Evolutionary conservation across 495 filamentous ascomycete species (phyloP).

Genomic region (Aspergillus taichungensis): DNA sequence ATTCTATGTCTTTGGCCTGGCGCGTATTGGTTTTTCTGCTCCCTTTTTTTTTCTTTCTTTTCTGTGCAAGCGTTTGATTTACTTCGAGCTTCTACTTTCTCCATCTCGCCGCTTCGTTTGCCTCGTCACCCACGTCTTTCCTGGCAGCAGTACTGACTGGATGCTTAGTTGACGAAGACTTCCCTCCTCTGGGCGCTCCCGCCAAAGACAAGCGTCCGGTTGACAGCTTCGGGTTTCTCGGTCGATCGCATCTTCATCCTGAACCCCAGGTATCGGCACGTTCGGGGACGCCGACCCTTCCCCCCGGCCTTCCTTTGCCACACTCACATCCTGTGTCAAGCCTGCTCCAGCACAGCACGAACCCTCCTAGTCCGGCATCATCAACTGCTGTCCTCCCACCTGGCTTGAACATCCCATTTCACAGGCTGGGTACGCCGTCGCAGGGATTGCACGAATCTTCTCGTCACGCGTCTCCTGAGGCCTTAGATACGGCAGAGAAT

Average conservation of each 20-base stretch:
- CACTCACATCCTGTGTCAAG: conserved; percentile 42
- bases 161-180: conserved; percentile 40
- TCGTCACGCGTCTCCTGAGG: conserved; percentile 12
- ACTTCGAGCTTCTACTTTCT: conserved; percentile 1
- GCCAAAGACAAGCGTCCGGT: conserved; percentile 28
- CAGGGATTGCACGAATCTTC: conserved; percentile 18
- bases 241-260: conserved; percentile 29
- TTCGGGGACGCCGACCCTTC: conserved; percentile 49
- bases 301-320: conserved; percentile 56
- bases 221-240: conserved; percentile 38
- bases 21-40: conserved; percentile 3
- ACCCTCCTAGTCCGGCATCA: conserved; percentile 24
- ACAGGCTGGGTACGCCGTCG: conserved; percentile 22
- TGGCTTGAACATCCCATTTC: conserved; percentile 18
- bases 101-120: conserved; percentile 3
- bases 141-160: conserved; percentile 16
- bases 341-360: conserved; percentile 27
- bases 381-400: conserved; percentile 26
- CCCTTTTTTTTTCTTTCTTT: conserved; percentile 2
- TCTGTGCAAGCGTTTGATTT: not conserved
- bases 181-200: conserved; percentile 39
- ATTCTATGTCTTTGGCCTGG: conserved; percentile 6
- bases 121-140: conserved; percentile 11
- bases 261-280: conserved; percentile 27
- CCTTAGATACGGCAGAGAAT: conserved; percentile 11